Evolutionary conservation across 257 asterid genomes (phyloP), one percentile per base, ranked within the genome.

Genomic region (Solanum rostratum): DNA sequence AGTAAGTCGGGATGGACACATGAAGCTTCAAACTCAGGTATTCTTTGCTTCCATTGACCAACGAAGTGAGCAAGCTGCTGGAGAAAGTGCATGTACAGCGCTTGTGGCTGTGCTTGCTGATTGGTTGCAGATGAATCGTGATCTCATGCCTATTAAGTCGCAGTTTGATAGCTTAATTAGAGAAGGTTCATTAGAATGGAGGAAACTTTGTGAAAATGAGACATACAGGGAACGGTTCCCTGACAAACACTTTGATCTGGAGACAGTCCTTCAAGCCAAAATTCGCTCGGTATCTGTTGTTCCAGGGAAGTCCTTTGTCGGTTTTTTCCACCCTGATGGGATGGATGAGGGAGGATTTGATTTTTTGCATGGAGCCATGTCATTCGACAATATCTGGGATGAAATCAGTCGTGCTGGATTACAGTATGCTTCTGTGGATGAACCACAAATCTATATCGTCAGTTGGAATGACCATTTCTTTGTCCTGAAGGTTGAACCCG

Each of bases 401-500:
- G 98, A 96, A 91, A 92, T 96, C 39, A 90, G 90, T 79, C 84
- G 57, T 33, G 46, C 84, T 19, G 86, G 80, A 16, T 86, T 88
- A 7, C 90, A 88, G 86, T 85, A 84, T 81, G 59, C 73, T 45
- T 70, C 55, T 82, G 86, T 83, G 18, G 84, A 82, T 14, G 90
- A 90, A 65, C 80, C 94, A 85, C 93, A 90, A 49, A 94, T 96
- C 59, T 96, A 91, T 87, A 91, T 96, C 7, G 92, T 96, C 74
- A 96, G 99, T 84, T 96, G 99, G 99, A 96, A 96, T 19, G 99
- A 96, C 82, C 99, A 96, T 85, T 96, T 96, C 84, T 96, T 96
- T 69, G 91, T 96, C 68, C 97, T 96, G 16, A 96, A 93, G 89
- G 95, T 95, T 14, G 98, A 93, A 62, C 69, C 76, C 0, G 95